Conservation (phyloP, 176 grass and related monocot genomes). For the Hsuehochloa calcarea region DNA sequence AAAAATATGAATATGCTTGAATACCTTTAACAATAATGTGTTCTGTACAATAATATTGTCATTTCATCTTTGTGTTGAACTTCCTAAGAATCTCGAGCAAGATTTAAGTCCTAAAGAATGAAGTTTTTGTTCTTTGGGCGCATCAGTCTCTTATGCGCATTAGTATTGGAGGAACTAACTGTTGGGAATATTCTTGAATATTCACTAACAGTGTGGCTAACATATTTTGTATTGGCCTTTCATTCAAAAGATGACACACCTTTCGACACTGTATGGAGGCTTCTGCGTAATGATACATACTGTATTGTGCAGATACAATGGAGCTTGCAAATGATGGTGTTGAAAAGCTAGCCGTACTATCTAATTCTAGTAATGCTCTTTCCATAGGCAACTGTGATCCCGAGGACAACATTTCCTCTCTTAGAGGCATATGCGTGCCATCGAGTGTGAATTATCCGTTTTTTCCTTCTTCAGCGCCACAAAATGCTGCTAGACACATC, state of each 20-base stretch:
- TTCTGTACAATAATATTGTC: neutral
- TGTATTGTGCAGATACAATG: constrained; percentile 40
- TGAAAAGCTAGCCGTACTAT: constrained; percentile 44
- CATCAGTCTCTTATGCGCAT: neutral
- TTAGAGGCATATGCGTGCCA: constrained; percentile 37
- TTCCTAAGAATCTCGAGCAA: constrained; percentile 2
- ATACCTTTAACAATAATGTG: neutral
- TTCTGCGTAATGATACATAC: neutral
- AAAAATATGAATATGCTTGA: neutral
- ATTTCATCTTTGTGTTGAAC: neutral
- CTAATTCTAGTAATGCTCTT: constrained; percentile 47
- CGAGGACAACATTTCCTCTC: constrained; percentile 46
- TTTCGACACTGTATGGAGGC: neutral
- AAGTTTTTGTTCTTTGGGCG: neutral
- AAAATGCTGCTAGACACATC: constrained; percentile 57
- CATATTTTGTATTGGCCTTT: neutral
- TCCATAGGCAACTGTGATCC: constrained; percentile 39
- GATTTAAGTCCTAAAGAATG: constrained; percentile 9
- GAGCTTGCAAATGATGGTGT: constrained; percentile 25
- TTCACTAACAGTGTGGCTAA: constrained; percentile 12
- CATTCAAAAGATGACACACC: neutral
- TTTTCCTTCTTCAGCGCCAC: constrained; percentile 54
- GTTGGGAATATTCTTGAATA: constrained; percentile 1
- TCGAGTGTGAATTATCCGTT: neutral
- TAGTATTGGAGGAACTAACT: neutral